Conservation (phyloP, 2,329 filamentous ascomycete species). For the Hypomyces rosellus region DNA sequence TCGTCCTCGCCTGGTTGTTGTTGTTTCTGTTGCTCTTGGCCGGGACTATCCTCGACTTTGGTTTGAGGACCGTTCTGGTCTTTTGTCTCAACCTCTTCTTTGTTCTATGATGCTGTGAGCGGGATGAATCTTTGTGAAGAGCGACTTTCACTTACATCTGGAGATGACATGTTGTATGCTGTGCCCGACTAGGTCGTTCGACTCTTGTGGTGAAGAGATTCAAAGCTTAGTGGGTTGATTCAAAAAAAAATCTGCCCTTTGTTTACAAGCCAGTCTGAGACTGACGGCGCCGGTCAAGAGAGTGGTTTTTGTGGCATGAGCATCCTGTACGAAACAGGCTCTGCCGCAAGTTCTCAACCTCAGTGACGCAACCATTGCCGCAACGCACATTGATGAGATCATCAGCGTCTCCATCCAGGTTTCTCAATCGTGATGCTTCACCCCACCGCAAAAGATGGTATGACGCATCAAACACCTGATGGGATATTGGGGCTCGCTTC, state of each 20-base stretch:
- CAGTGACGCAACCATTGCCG: not conserved
- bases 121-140: too few relatives aligned
- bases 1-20: not conserved
- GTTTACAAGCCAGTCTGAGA: not conserved
- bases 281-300: not conserved
- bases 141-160: too few relatives aligned
- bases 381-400: not conserved
- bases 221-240: not conserved
- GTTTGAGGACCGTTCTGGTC: not conserved
- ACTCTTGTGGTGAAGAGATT: not conserved
- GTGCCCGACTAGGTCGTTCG: not conserved
- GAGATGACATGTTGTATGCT: too few relatives aligned
- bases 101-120: not conserved
- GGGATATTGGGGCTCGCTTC: not conserved
- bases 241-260: not conserved
- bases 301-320: not conserved
- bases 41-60: too few relatives aligned
- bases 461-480: too few relatives aligned
- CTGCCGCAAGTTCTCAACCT: not conserved
- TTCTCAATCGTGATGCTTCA: too few relatives aligned
- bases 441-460: too few relatives aligned
- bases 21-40: not conserved
- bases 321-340: not conserved
- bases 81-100: not conserved
- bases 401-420: too few relatives aligned